phyloP scores from a whole-genome alignment of 495 filamentous ascomycete species.

The Penicillium dipodomyicola region DNA sequence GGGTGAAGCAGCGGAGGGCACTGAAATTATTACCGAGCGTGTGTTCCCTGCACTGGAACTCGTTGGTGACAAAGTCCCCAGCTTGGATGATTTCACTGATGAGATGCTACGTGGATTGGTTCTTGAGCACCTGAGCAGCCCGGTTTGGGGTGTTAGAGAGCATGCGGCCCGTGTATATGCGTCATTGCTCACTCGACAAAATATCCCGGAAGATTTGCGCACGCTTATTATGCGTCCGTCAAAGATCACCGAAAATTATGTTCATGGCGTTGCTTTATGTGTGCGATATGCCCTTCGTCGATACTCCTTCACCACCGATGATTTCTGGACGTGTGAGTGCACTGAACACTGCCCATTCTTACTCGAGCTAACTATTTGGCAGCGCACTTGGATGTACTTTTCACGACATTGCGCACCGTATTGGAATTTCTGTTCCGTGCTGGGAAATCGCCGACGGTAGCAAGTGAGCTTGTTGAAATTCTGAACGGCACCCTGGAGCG shows the following conservation, averaged over 20 bases:
- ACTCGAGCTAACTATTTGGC: neutral
- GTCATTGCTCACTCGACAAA: constrained; percentile 54
- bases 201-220: constrained; percentile 51
- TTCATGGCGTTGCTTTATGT: constrained; percentile 62
- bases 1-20: constrained; percentile 35
- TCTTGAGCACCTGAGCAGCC: constrained; percentile 56
- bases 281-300: constrained; percentile 49
- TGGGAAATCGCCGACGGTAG: constrained; percentile 42
- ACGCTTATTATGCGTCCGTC: constrained; percentile 43
- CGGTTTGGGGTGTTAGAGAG: constrained; percentile 84
- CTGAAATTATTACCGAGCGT: constrained; percentile 57
- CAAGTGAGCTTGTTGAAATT: constrained; percentile 40
- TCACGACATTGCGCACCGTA: constrained; percentile 26
- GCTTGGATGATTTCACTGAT: constrained; percentile 33
- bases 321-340: constrained; percentile 30
- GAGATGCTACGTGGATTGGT: constrained; percentile 36
- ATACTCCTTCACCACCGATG: constrained; percentile 32
- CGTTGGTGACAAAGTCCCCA: constrained; percentile 54
- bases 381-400: constrained; percentile 33
- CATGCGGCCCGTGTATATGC: constrained; percentile 81
- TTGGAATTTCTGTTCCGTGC: constrained; percentile 30
- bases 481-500: constrained; percentile 41
- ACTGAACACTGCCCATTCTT: neutral
- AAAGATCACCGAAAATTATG: constrained; percentile 50
- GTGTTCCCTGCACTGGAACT: constrained; percentile 89